Conservation (phyloP, 2,329 filamentous ascomycete species). For the Venturia effusa region DNA sequence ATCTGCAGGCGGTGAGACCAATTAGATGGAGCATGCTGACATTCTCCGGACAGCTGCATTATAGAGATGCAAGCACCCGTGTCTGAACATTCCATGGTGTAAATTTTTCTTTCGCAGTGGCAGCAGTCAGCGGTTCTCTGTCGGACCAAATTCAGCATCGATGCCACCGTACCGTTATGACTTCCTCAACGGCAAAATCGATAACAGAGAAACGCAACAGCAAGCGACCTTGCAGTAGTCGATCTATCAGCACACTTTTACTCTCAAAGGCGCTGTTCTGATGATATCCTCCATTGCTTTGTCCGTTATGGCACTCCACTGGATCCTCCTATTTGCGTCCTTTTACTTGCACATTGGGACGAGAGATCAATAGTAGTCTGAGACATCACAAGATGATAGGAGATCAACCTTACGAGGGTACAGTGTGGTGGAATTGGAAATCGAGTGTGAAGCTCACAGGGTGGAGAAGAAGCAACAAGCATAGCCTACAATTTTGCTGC, state of each 20-base stretch:
- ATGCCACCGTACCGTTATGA: background rate
- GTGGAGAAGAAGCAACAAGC: background rate
- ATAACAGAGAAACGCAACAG: background rate
- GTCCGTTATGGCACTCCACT: background rate
- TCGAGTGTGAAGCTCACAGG: background rate
- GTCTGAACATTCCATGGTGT: background rate
- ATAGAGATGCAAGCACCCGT: too few species aligned
- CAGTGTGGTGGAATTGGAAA: background rate
- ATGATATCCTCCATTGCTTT: background rate
- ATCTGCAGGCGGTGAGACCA: too few species aligned
- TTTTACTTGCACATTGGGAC: background rate
- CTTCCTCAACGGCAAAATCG: background rate
- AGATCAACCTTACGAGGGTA: too few species aligned
- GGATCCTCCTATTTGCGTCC: background rate
- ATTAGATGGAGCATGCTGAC: too few species aligned
- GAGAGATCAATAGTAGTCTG: background rate
- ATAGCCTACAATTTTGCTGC: background rate
- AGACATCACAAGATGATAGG: too few species aligned
- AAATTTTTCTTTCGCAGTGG: background rate
- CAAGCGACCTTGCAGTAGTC: background rate
- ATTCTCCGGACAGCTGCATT: too few species aligned
- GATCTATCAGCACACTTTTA: background rate
- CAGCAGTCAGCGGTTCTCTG: background rate
- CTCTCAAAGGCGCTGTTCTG: background rate
- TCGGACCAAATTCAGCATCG: background rate